Percentiles rank a stretch among this genome's conserved stretches.
Conservation (phyloP, 2,329 filamentous ascomycete genomes). For the Clarireedia monteithiana region DNA sequence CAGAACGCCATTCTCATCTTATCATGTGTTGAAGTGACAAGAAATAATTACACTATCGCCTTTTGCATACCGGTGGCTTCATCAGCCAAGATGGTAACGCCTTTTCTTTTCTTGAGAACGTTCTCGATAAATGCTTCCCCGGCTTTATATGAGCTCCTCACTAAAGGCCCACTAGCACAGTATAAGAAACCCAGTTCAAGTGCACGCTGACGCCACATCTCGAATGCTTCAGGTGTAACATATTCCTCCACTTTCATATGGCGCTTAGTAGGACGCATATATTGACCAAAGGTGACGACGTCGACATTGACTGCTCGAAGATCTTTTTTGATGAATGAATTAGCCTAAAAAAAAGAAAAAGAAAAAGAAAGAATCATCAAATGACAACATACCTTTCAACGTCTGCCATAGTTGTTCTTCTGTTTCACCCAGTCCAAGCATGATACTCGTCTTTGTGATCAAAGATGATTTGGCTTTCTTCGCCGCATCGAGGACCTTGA, state of each 20-base stretch:
- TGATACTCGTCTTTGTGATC: slow-evolving; percentile 98
- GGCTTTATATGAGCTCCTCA: slow-evolving; percentile 94
- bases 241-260: slow-evolving; percentile 98
- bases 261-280: slow-evolving; percentile 97
- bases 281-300: slow-evolving; percentile 98
- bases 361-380: background rate
- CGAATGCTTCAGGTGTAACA: slow-evolving; percentile 83
- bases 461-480: slow-evolving; percentile 68
- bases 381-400: slow-evolving; percentile 48
- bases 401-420: slow-evolving; percentile 79
- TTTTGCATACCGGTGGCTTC: slow-evolving; percentile 24
- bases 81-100: slow-evolving; percentile 21
- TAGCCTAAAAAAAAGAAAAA: slow-evolving; percentile 10
- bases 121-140: slow-evolving; percentile 99
- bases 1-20: slow-evolving; percentile 3
- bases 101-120: slow-evolving; percentile 49
- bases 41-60: slow-evolving; percentile 15
- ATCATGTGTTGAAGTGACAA: background rate
- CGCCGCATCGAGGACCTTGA: slow-evolving; percentile 71
- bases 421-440: slow-evolving; percentile 90
- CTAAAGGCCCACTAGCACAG: slow-evolving; percentile 86
- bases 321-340: slow-evolving; percentile 39
- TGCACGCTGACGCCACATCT: slow-evolving; percentile 82
- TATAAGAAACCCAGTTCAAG: slow-evolving; percentile 96
- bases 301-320: slow-evolving; percentile 77